Evolutionary conservation across 2,329 filamentous ascomycete species (phyloP).

Genomic region (Monilinia laxa): DNA sequence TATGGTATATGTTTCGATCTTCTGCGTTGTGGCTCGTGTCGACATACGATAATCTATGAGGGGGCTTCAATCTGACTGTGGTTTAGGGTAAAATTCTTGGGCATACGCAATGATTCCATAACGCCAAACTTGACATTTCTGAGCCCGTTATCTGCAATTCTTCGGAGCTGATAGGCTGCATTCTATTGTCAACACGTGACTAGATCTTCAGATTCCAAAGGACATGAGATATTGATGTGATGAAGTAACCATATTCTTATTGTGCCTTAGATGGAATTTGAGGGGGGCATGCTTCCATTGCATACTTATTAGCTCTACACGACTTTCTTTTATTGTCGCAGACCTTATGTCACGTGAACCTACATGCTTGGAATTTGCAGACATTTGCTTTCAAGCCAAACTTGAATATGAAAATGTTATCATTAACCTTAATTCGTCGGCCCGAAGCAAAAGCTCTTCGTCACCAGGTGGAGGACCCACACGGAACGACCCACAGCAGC

Average conservation of each 20-base stretch:
- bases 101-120: neutral
- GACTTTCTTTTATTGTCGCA: neutral
- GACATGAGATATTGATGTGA: neutral
- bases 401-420: neutral
- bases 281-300: neutral
- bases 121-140: neutral
- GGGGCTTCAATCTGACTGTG: neutral
- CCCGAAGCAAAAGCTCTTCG: neutral
- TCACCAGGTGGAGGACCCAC: slow-evolving; percentile 11
- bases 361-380: neutral
- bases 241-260: neutral
- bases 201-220: fast-evolving
- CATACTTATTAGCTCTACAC: neutral
- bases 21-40: neutral
- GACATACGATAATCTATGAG: neutral
- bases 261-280: neutral
- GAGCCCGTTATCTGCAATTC: neutral
- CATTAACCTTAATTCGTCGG: neutral
- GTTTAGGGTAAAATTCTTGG: too few relatives aligned
- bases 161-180: neutral
- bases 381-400: neutral
- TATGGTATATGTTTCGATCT: neutral
- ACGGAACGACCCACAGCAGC: slow-evolving; percentile 4
- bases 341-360: neutral
- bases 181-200: neutral